These are phyloP conservation scores for Buxus sempervirens DNA, from an alignment of 164 flowering plant genomes.

Conservation along the genomic window DNA sequence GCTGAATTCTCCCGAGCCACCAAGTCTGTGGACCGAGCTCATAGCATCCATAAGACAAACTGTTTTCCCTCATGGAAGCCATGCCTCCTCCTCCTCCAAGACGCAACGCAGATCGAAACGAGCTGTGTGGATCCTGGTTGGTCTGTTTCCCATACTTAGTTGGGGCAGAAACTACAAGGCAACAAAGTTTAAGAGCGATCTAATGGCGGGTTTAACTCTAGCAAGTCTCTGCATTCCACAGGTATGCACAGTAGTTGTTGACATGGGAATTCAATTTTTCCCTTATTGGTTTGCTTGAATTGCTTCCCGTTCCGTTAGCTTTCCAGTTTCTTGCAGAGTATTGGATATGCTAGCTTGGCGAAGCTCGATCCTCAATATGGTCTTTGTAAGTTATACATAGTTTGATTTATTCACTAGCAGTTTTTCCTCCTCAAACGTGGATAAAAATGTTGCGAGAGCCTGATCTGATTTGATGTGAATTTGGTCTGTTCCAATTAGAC, in stretches of 20 bases:
- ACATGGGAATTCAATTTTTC: too few relatives aligned
- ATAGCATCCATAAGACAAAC: slow-evolving; percentile 21
- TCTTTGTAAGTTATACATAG: slow-evolving; percentile 55
- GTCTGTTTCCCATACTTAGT: slow-evolving; percentile 59
- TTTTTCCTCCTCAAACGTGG: too few relatives aligned
- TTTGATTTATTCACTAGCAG: too few relatives aligned
- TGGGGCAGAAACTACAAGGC: slow-evolving; percentile 59
- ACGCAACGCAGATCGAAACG: slow-evolving; percentile 7
- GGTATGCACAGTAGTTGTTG: slow-evolving; percentile 35
- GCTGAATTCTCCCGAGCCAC: slow-evolving; percentile 55
- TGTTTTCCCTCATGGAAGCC: slow-evolving; percentile 8
- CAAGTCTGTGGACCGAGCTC: slow-evolving; percentile 36
- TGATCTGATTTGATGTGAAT: not conserved
- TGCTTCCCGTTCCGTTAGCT: not conserved
- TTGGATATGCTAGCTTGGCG: slow-evolving; percentile 85
- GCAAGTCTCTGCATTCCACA: slow-evolving; percentile 90
- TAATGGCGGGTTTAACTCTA: slow-evolving; percentile 77
- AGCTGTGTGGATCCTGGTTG: slow-evolving; percentile 28
- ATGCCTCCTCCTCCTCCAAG: slow-evolving; percentile 13
- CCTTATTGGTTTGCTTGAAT: not conserved
- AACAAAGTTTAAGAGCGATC: slow-evolving; percentile 47
- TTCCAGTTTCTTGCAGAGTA: slow-evolving; percentile 48
- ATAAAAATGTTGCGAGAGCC: too few relatives aligned
- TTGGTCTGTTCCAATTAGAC: slow-evolving; percentile 32
- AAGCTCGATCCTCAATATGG: slow-evolving; percentile 89